Evolutionary conservation across 164 flowering plant genomes (phyloP).

Genomic region (Sedum album): DNA sequence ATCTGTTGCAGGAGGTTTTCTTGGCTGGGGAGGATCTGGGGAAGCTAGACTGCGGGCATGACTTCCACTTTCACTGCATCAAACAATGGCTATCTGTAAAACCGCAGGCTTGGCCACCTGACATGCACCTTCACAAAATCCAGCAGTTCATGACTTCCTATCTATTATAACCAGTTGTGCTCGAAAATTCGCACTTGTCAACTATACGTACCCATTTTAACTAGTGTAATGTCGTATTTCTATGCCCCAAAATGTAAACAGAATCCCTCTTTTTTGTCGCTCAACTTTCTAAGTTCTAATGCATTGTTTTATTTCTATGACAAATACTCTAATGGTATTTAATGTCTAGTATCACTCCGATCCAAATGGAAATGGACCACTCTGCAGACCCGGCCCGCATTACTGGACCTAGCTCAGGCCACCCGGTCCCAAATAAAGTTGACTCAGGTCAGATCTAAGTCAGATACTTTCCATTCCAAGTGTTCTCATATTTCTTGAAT

Average conservation of each 20-base stretch:
- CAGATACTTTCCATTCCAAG: neutral
- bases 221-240: neutral
- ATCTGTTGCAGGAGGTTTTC: slow-evolving; percentile 58
- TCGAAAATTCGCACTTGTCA: neutral
- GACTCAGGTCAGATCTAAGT: slow-evolving; percentile 5
- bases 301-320: too few species aligned
- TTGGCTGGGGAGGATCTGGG: slow-evolving; percentile 53
- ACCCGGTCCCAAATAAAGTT: neutral
- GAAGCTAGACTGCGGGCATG: slow-evolving; percentile 63
- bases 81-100: slow-evolving; percentile 87
- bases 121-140: slow-evolving; percentile 3
- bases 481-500: neutral
- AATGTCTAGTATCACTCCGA: too few species aligned
- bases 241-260: neutral
- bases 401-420: too few species aligned
- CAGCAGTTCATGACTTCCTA: neutral
- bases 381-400: neutral
- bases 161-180: too few species aligned
- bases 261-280: neutral
- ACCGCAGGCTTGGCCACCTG: slow-evolving; percentile 44
- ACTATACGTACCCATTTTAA: neutral
- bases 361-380: neutral
- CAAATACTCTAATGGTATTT: too few species aligned
- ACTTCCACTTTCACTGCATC: slow-evolving; percentile 65
- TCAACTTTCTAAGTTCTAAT: too few species aligned